phyloP scores from a whole-genome alignment of 1,284 basidiomycete species.

The Anthracocystis panici-leucophaei region DNA sequence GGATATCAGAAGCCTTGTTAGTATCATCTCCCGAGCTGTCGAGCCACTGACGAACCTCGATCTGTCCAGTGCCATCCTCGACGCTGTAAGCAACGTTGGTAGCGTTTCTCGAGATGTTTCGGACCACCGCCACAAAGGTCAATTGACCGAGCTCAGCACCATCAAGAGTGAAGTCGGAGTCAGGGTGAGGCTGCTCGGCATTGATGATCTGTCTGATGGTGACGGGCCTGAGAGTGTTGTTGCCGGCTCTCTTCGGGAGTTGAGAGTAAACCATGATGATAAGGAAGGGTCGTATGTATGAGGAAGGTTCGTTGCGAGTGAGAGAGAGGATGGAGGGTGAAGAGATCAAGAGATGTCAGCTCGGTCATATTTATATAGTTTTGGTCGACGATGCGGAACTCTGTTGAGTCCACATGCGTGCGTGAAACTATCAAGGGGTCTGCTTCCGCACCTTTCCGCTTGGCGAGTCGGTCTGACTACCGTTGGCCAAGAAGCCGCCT shows the following conservation, averaged over 20 bases:
- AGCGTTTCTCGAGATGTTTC: slow-evolving; percentile 78
- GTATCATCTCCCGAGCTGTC: slow-evolving; percentile 76
- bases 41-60: slow-evolving; percentile 90
- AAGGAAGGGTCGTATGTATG: not conserved
- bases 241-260: slow-evolving; percentile 43
- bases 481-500: slow-evolving; percentile 55
- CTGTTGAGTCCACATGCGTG: not conserved
- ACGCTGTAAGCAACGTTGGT: slow-evolving; percentile 86
- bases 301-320: not conserved
- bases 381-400: slow-evolving; percentile 1
- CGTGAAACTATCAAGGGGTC: not conserved
- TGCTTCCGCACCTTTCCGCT: slow-evolving; percentile 41
- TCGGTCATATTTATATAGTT: slow-evolving; percentile 1
- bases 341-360: slow-evolving; percentile 2
- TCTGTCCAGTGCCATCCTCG: slow-evolving; percentile 88
- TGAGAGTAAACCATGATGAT: slow-evolving; percentile 9
- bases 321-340: not conserved
- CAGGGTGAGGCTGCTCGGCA: slow-evolving; percentile 84
- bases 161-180: slow-evolving; percentile 88
- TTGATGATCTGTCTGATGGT: slow-evolving; percentile 83
- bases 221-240: slow-evolving; percentile 78
- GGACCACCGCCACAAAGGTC: slow-evolving; percentile 82
- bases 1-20: slow-evolving; percentile 55
- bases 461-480: slow-evolving; percentile 50
- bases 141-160: slow-evolving; percentile 85